phyloP scores from a whole-genome alignment of 140 eudicot species.

The Erigeron philadelphicus region DNA sequence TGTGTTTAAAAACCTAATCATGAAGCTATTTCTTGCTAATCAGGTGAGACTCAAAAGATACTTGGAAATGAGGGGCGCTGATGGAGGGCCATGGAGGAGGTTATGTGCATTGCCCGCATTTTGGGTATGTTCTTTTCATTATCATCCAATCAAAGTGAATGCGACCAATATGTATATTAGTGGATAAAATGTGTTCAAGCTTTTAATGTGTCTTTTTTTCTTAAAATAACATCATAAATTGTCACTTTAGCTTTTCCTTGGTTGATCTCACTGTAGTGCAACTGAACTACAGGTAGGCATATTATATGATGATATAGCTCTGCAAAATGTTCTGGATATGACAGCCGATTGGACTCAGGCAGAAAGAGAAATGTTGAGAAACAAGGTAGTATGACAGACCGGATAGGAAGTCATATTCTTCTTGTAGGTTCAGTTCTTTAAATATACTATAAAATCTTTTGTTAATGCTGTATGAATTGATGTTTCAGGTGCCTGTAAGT shows the following conservation, averaged over 20 bases:
- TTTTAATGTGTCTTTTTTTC: slow-evolving; percentile 4
- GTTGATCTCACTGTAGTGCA: slow-evolving; percentile 10
- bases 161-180: not conserved
- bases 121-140: slow-evolving; percentile 54
- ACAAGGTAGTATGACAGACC: slow-evolving; percentile 49
- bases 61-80: slow-evolving; percentile 99
- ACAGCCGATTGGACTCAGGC: slow-evolving; percentile 82
- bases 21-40: slow-evolving; percentile 8
- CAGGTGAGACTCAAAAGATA: slow-evolving; percentile 95
- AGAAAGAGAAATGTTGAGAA: slow-evolving; percentile 85
- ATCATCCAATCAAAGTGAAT: not conserved
- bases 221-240: not conserved
- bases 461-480: not conserved
- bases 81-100: slow-evolving; percentile 99
- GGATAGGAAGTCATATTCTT: not conserved
- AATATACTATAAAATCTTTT: not conserved
- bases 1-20: not conserved
- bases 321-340: slow-evolving; percentile 80
- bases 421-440: not conserved
- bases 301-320: slow-evolving; percentile 75
- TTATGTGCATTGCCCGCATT: slow-evolving; percentile 94
- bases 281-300: slow-evolving; percentile 70
- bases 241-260: slow-evolving; percentile 6
- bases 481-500: slow-evolving; percentile 66
- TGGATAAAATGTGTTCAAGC: not conserved